A percentile compares a stretch with the other conserved stretches of the same genome.
These are phyloP conservation scores for Eucalyptus regnans DNA, from an alignment of 345 rosid species.

Conservation along the genomic window DNA sequence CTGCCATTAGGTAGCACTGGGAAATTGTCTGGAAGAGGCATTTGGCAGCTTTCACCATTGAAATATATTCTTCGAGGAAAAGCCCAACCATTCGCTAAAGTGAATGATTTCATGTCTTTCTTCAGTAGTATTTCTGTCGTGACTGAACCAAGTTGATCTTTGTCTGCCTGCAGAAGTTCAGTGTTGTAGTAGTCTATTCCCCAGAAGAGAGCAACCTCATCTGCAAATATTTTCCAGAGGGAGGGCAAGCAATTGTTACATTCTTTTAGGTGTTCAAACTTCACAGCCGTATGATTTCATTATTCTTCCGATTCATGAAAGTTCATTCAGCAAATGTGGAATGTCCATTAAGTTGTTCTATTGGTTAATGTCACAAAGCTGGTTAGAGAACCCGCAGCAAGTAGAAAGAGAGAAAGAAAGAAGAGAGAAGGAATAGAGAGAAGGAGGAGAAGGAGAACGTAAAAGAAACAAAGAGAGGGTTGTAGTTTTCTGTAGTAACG, in stretches of 20 bases:
- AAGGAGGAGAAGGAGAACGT: no score
- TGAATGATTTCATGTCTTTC: slow-evolving; percentile 26
- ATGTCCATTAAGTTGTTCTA: not conserved
- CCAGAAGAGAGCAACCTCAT: slow-evolving; percentile 45
- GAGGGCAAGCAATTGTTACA: not conserved
- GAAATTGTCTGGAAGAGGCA: slow-evolving; percentile 42
- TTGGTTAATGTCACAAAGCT: no score
- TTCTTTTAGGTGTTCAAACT: not conserved
- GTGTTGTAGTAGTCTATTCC: slow-evolving; percentile 25
- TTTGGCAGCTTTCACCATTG: slow-evolving; percentile 38
- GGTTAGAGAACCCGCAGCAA: no score
- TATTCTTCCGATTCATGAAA: not conserved
- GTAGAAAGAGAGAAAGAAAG: no score
- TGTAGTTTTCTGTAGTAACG: no score
- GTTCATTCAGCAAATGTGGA: not conserved
- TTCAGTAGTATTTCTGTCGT: slow-evolving; percentile 29
- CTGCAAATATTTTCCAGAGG: slow-evolving; percentile 11
- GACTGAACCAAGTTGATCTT: slow-evolving; percentile 15
- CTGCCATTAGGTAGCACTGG: slow-evolving; percentile 34
- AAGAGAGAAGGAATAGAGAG: no score
- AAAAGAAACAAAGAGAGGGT: no score
- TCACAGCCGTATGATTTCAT: not conserved
- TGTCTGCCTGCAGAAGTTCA: slow-evolving; percentile 16
- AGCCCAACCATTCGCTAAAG: slow-evolving; percentile 45
- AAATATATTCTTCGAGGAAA: slow-evolving; percentile 48